Percentiles rank a stretch among this genome's conserved stretches.
Evolutionary conservation across 805 yeast species (phyloP).

Genomic region (Cyberlindnera misumaiensis): DNA sequence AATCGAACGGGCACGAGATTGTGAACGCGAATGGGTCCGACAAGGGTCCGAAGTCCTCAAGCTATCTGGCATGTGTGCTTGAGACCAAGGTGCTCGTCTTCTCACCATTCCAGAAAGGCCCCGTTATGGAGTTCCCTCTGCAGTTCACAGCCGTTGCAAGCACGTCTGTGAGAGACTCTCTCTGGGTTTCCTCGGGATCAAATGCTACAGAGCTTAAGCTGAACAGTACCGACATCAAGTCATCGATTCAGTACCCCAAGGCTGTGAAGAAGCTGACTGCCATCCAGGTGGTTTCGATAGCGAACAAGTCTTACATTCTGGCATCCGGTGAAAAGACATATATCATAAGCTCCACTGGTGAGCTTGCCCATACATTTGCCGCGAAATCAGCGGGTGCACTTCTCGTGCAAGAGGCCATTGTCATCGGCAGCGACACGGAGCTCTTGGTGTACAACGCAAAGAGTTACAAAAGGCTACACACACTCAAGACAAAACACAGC

Average conservation of each 20-base stretch:
- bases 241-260: constrained; percentile 11
- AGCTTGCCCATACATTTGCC: neutral
- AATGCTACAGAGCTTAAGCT: constrained; percentile 15
- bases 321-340: constrained; percentile 1
- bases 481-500: neutral
- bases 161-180: constrained; percentile 16
- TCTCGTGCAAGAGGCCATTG: constrained; percentile 4
- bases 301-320: neutral
- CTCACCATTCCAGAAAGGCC: constrained; percentile 36
- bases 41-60: constrained; percentile 11
- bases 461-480: neutral
- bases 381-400: constrained; percentile 1
- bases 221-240: constrained; percentile 10
- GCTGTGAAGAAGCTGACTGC: constrained; percentile 5
- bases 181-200: constrained; percentile 24
- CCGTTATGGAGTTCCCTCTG: constrained; percentile 30
- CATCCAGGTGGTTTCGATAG: constrained; percentile 1
- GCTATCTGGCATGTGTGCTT: constrained; percentile 28
- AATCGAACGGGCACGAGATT: constrained; percentile 3
- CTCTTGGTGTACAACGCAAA: neutral
- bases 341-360: constrained; percentile 1
- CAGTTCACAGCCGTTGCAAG: constrained; percentile 18
- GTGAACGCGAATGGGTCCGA: neutral
- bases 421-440: neutral
- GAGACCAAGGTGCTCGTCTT: constrained; percentile 33